Base-by-base conservation (phyloP, 345 rosid genomes). In the Gossypium arboreum region DNA sequence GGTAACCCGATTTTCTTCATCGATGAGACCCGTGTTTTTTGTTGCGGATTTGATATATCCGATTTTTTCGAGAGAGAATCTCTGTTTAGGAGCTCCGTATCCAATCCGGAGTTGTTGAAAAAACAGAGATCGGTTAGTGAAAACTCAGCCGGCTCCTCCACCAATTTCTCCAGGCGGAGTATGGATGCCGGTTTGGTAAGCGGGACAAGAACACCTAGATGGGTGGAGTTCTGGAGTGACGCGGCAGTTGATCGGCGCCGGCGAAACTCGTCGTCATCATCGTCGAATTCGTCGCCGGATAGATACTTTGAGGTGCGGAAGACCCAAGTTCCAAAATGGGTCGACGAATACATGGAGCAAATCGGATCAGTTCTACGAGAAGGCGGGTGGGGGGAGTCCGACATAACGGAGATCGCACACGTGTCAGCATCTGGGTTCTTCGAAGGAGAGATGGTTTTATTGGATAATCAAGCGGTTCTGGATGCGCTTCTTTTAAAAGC, bases 141-240 rank as follows among this genome's bases (percentile, higher is more conserved):
- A 78, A 91, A 83, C 73, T 78, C 88, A 11, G 85, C 88, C 17
- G 87, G 88, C n/a, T 82, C 89, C 0, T 77, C 90, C 0, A 80
- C 85, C 0, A 88, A 87, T 73, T 85, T 85, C 54, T 81, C 93
- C 0, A 82, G 94, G 29, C 81, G 90, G 73, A 91, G 97, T 58
- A 75, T 92, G 83, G 97, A 88, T 74, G 73, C 88, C 47, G 86
- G 92, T 62, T 75, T 80, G 62, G 83, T 70, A 57, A 64, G 67
- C 13, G 84, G 86, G 3, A 79, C 86, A 2, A 81, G 88, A 71
- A 86, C 88, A 7, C 97, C 97, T 22, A 85, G 99, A 81, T 95
- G 99, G 99, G 94, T 95, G 0, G 97, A 93, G 85, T 95, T 95
- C 82, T 95, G 98, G 99, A 91, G 92, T 76, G 96, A 95, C 67